Evolutionary conservation across 208 protist species (phyloP).

Genomic region (Leishmania arabica): DNA sequence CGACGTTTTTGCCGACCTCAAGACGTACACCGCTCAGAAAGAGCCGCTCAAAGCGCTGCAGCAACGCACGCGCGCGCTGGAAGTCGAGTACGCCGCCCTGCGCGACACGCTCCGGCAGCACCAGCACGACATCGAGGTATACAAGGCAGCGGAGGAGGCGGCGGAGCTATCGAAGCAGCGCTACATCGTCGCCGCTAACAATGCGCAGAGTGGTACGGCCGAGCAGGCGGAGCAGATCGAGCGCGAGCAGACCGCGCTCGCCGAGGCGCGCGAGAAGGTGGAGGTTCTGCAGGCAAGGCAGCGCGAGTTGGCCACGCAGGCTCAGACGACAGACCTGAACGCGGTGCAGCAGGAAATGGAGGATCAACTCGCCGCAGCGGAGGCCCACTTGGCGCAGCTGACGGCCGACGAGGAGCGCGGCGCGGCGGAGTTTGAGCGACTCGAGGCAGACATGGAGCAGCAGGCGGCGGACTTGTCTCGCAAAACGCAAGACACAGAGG

Average conservation of each 20-base stretch:
- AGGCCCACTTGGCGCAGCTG: slow-evolving; percentile 44
- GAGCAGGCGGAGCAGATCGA: slow-evolving; percentile 53
- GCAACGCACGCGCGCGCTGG: slow-evolving; percentile 36
- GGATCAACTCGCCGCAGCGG: slow-evolving; percentile 52
- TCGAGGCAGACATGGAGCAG: slow-evolving; percentile 82
- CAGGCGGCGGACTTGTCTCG: slow-evolving; percentile 47
- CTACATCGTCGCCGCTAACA: slow-evolving; percentile 36
- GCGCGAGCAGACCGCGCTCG: slow-evolving; percentile 27
- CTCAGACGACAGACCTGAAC: slow-evolving; percentile 41
- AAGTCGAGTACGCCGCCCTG: slow-evolving; percentile 46
- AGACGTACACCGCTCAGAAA: slow-evolving; percentile 41
- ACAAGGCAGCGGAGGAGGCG: slow-evolving; percentile 60
- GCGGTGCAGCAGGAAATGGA: slow-evolving; percentile 48
- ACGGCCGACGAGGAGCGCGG: slow-evolving; percentile 52
- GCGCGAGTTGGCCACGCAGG: slow-evolving; percentile 39
- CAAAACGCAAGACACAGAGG: slow-evolving; percentile 58
- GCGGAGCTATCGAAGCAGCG: slow-evolving; percentile 52
- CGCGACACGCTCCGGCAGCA: slow-evolving; percentile 51
- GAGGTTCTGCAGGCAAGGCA: slow-evolving; percentile 35
- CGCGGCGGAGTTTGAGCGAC: slow-evolving; percentile 66
- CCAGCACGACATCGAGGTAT: slow-evolving; percentile 42
- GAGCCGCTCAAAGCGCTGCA: slow-evolving; percentile 57
- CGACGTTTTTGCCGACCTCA: slow-evolving; percentile 75
- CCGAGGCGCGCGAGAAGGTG: slow-evolving; percentile 36
- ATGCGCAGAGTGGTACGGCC: slow-evolving; percentile 20